phyloP scores from a whole-genome alignment of 495 filamentous ascomycete genomes.

The Aspergillus indologenus region DNA sequence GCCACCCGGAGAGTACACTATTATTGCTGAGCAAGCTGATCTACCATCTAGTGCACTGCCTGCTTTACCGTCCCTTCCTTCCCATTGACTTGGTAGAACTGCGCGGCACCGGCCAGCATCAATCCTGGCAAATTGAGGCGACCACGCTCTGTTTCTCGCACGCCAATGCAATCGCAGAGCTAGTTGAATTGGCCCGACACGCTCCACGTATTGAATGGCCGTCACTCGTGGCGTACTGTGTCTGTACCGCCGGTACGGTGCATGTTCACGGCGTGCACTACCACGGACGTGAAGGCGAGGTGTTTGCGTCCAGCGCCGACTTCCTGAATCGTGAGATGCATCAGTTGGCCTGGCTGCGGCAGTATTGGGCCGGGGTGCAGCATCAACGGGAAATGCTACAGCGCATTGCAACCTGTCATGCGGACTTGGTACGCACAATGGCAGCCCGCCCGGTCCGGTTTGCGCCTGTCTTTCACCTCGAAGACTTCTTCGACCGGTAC shows the following conservation, averaged over 20 bases:
- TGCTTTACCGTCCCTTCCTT: slow-evolving; percentile 81
- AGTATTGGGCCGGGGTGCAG: slow-evolving; percentile 71
- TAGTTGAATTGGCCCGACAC: slow-evolving; percentile 70
- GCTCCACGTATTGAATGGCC: slow-evolving; percentile 73
- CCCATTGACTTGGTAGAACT: slow-evolving; percentile 79
- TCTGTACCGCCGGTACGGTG: slow-evolving; percentile 78
- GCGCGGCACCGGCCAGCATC: slow-evolving; percentile 74
- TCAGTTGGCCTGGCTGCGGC: slow-evolving; percentile 68
- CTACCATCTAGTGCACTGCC: slow-evolving; percentile 79
- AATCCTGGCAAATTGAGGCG: slow-evolving; percentile 87
- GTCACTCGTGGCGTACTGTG: slow-evolving; percentile 75
- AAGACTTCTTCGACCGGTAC: slow-evolving; percentile 85
- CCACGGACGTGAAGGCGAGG: slow-evolving; percentile 60
- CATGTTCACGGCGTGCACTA: slow-evolving; percentile 84
- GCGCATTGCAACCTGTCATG: slow-evolving; percentile 67
- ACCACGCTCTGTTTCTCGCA: slow-evolving; percentile 85
- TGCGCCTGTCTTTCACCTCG: slow-evolving; percentile 74
- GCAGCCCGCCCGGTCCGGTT: slow-evolving; percentile 64
- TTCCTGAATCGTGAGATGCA: slow-evolving; percentile 76
- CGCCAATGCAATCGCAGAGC: slow-evolving; percentile 79
- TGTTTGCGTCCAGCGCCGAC: slow-evolving; percentile 62
- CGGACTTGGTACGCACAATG: slow-evolving; percentile 68
- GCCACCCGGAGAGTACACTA: slow-evolving; percentile 71
- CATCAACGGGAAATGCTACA: slow-evolving; percentile 76
- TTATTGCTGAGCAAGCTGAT: slow-evolving; percentile 79